Conservation (phyloP, 2,329 filamentous ascomycete species). For the Ascochyta koolunga region DNA sequence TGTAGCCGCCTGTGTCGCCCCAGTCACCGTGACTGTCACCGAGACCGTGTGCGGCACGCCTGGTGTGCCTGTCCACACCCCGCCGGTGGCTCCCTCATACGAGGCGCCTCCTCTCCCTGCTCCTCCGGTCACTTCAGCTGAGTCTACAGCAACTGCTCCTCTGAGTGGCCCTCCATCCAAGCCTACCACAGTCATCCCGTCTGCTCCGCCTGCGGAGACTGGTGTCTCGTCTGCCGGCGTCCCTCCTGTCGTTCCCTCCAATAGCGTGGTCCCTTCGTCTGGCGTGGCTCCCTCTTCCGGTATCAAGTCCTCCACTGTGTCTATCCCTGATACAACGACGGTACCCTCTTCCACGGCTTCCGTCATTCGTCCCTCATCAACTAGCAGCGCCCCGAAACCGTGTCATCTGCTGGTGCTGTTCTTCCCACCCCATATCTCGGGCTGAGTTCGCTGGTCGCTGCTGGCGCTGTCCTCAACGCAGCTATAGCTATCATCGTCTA, state of each 20-base stretch:
- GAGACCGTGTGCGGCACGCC: constrained; percentile 30
- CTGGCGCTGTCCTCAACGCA: constrained; percentile 24
- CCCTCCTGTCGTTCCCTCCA: constrained; percentile 6
- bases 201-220: constrained; percentile 14
- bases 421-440: constrained; percentile 26
- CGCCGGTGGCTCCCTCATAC: constrained; percentile 18
- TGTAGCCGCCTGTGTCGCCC: constrained; percentile 22
- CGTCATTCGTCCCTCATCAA: constrained; percentile 11
- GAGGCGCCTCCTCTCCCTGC: constrained; percentile 11
- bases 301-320: constrained; percentile 3
- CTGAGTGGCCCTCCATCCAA: constrained; percentile 16
- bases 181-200: constrained; percentile 12
- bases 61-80: constrained; percentile 14
- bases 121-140: constrained; percentile 17
- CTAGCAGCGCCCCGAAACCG: constrained; percentile 8
- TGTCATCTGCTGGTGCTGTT: constrained; percentile 25
- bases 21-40: constrained; percentile 36
- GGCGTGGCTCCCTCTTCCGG: constrained; percentile 7
- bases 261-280: constrained; percentile 4
- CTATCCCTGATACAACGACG: constrained; percentile 10
- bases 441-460: constrained; percentile 30
- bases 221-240: constrained; percentile 6
- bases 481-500: constrained; percentile 29
- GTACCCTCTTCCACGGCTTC: constrained; percentile 19
- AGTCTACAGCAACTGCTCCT: constrained; percentile 23